Evolutionary conservation across 1,284 basidiomycete genomes (phyloP).

Genomic region (Ganoderma resinaceum): DNA sequence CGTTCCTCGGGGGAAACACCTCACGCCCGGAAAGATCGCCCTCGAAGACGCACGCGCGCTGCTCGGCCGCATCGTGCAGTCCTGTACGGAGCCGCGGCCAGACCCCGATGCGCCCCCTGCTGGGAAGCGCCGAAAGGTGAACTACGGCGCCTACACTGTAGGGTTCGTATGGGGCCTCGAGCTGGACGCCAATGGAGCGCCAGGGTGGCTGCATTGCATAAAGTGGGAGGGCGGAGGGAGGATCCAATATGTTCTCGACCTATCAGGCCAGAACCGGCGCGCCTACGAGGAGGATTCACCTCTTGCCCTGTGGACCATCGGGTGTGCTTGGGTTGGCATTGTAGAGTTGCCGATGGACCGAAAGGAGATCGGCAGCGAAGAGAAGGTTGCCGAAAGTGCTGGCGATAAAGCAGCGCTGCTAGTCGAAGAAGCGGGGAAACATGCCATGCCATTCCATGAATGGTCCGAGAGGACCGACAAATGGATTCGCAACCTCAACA

Average conservation of each 20-base stretch:
- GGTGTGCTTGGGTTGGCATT: not conserved
- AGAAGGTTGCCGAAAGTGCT: not conserved
- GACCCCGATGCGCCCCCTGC: not conserved
- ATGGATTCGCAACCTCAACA: conserved; percentile 1
- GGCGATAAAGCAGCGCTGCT: not conserved
- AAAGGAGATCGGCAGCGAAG: not conserved
- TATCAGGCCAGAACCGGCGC: not conserved
- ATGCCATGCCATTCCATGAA: not conserved
- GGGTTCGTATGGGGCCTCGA: conserved; percentile 20
- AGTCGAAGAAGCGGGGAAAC: not conserved
- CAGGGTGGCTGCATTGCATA: not conserved
- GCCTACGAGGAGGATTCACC: not conserved
- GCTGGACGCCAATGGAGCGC: not conserved
- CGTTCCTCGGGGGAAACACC: conserved; percentile 5
- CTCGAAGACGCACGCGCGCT: conserved; percentile 22
- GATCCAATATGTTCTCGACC: not conserved
- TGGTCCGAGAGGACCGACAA: not conserved
- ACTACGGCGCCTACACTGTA: conserved; percentile 9
- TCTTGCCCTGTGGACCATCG: not conserved
- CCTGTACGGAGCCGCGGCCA: conserved; percentile 13
- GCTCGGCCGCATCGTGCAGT: conserved; percentile 25
- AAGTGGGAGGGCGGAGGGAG: not conserved
- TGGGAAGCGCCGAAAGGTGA: conserved; percentile 18
- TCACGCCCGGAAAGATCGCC: conserved; percentile 7
- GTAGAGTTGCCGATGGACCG: not conserved